phyloP scores from a whole-genome alignment of 2,329 filamentous ascomycete species.

The Phialocephala sp. region DNA sequence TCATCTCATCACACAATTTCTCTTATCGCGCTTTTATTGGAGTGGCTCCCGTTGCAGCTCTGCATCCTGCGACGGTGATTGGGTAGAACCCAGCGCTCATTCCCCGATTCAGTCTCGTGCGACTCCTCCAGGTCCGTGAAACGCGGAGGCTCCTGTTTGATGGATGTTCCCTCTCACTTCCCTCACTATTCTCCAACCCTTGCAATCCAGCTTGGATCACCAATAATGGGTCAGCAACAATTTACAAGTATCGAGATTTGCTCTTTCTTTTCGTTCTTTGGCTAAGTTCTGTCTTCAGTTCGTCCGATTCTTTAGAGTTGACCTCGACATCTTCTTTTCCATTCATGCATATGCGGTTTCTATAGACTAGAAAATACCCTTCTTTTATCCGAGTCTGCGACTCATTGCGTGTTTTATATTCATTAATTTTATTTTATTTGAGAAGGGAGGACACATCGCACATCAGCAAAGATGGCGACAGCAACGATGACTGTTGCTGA shows the following conservation, averaged over 20 bases:
- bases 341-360: slow-evolving; percentile 12
- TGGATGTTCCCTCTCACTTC: slow-evolving; percentile 3
- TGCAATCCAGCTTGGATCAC: slow-evolving; percentile 10
- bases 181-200: slow-evolving; percentile 2
- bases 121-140: slow-evolving; percentile 2
- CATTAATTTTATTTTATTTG: slow-evolving; percentile 4
- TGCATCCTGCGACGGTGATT: slow-evolving; percentile 1
- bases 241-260: slow-evolving; percentile 8
- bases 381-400: slow-evolving; percentile 15
- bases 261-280: slow-evolving; percentile 6
- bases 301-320: slow-evolving; percentile 10
- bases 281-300: slow-evolving; percentile 9
- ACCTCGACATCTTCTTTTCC: background rate
- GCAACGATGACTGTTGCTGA: slow-evolving; percentile 12
- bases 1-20: background rate
- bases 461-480: slow-evolving; percentile 16
- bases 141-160: slow-evolving; percentile 9
- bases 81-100: background rate
- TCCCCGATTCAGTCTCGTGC: slow-evolving; percentile 1
- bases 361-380: slow-evolving; percentile 14
- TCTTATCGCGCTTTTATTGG: background rate
- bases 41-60: background rate
- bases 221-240: slow-evolving; percentile 4
- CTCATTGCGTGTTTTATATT: slow-evolving; percentile 9
- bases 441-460: background rate